phyloP scores from a whole-genome alignment of 805 yeast genomes.

The Candida sphagnicola region DNA sequence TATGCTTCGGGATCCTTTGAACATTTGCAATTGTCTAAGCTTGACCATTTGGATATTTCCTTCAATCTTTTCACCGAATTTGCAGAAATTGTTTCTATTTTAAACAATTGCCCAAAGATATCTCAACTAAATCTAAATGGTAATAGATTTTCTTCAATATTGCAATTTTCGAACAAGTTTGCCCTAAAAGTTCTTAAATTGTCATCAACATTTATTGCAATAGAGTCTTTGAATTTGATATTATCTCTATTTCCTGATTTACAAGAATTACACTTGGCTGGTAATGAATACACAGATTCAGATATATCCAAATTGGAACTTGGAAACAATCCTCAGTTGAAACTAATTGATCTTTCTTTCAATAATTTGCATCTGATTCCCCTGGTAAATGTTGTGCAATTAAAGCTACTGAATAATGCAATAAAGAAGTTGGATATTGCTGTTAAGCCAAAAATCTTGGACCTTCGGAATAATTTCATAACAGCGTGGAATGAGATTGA shows the following conservation, averaged over 20 bases:
- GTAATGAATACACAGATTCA: constrained; percentile 24
- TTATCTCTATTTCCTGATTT: constrained; percentile 37
- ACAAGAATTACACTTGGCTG: constrained; percentile 27
- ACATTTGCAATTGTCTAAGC: constrained; percentile 40
- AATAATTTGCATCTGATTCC: constrained; percentile 38
- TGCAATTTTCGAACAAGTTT: not conserved
- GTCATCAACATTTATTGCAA: constrained; percentile 19
- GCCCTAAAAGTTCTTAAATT: constrained; percentile 18
- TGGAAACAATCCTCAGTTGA: constrained; percentile 4
- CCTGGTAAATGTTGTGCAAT: not conserved
- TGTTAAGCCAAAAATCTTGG: constrained; percentile 23
- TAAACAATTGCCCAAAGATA: constrained; percentile 34
- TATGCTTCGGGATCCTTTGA: constrained; percentile 18
- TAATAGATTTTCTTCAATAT: constrained; percentile 31
- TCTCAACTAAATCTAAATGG: constrained; percentile 50
- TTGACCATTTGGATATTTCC: constrained; percentile 51
- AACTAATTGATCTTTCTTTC: constrained; percentile 31
- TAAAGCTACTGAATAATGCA: not conserved
- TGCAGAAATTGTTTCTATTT: constrained; percentile 32
- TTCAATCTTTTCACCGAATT: constrained; percentile 51
- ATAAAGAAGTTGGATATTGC: constrained; percentile 8
- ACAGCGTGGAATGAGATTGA: constrained; percentile 48
- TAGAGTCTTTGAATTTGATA: constrained; percentile 12
- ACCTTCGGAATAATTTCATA: constrained; percentile 51
- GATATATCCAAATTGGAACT: constrained; percentile 11